These are phyloP conservation scores for Cryptococcus jaspeensis DNA, from an alignment of 1,284 basidiomycete genomes.

Conservation along the genomic window DNA sequence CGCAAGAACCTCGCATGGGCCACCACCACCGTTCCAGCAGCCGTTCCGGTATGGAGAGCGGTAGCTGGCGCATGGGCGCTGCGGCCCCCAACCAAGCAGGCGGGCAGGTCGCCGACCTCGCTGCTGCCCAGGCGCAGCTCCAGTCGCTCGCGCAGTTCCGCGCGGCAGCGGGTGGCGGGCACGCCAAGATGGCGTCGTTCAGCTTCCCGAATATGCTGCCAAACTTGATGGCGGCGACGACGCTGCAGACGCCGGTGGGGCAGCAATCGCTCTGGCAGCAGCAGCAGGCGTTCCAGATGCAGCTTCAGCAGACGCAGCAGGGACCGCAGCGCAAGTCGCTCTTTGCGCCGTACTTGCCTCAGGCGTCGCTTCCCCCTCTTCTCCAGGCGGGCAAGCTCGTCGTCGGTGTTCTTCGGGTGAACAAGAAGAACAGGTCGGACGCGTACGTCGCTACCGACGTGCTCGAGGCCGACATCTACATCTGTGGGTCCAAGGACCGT, in stretches of 20 bases:
- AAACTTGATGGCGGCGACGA: slow-evolving; percentile 91
- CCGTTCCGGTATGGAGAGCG: slow-evolving; percentile 54
- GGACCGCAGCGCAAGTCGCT: slow-evolving; percentile 96
- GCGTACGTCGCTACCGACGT: slow-evolving; percentile 99
- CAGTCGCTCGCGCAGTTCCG: slow-evolving; percentile 96
- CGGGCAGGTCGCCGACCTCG: slow-evolving; percentile 69
- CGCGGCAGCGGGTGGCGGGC: slow-evolving; percentile 88
- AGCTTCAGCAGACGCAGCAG: slow-evolving; percentile 77
- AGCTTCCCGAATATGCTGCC: slow-evolving; percentile 96
- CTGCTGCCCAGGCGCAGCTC: slow-evolving; percentile 86
- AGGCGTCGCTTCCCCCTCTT: slow-evolving; percentile 93
- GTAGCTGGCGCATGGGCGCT: slow-evolving; percentile 71
- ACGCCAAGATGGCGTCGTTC: slow-evolving; percentile 95
- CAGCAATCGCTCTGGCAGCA: slow-evolving; percentile 68
- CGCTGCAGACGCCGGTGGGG: slow-evolving; percentile 60
- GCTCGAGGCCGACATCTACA: slow-evolving; percentile 97
- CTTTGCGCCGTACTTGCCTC: slow-evolving; percentile 97
- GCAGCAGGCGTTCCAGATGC: slow-evolving; percentile 71
- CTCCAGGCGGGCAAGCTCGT: slow-evolving; percentile 98
- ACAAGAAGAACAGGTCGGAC: slow-evolving; percentile 98
- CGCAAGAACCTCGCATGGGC: slow-evolving; percentile 52
- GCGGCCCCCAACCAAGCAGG: slow-evolving; percentile 57
- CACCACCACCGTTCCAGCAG: slow-evolving; percentile 68
- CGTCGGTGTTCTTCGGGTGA: slow-evolving; percentile 94
- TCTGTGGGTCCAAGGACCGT: slow-evolving; percentile 96